Base-by-base conservation (phyloP, 768 basidiomycete species). In the Leccinum olivaceopallidum region DNA sequence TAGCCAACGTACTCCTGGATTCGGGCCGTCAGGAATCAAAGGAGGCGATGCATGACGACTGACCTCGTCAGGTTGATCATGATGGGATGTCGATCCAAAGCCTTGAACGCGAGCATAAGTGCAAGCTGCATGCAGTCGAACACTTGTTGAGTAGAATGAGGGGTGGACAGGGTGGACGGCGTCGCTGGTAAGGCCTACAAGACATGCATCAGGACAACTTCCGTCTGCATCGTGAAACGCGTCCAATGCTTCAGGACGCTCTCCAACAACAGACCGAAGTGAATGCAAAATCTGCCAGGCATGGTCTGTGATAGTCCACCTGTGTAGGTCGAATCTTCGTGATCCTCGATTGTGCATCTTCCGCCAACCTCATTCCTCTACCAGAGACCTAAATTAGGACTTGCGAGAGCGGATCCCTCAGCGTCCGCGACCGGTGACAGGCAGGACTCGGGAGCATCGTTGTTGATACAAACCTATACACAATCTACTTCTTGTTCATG, bases 191-290 rank as follows among this genome's bases (percentile, higher is more conserved):
- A 72, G 0, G 83, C 84, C 1, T 89, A 88, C 5, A 94, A 77
- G 32, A 89, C 80, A 65, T 84, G 89, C 75, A 92, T 85, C 34
- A 92, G 76, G 10, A 85, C 82, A 20, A 93, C 1, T 28, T 28
- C 92, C 92, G 62, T 94, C 92, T 67, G 89, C 77, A 67, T 92
- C 89, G 5, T 92, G 80, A 71, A 94, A 94, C 20, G 87, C 85
- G 58, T 88, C 86, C 71, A 87, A 89, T 12, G 89, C 89, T 48
- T 71, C 76, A 3, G 78, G 69, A 65, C 90, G 86, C 70, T 90
- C 85, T 16, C 80, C 77, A 79, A 93, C 80, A 24, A 88, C 83
- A 16, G 84, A 78, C 57, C 85, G 83, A 44, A 94, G 85, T 68
- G 91, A 88, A 20, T 77, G 75, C 59, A 92, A 70, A 39, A 85